phyloP scores from a whole-genome alignment of 768 basidiomycete species.

The Gloeophyllum trabeum region DNA sequence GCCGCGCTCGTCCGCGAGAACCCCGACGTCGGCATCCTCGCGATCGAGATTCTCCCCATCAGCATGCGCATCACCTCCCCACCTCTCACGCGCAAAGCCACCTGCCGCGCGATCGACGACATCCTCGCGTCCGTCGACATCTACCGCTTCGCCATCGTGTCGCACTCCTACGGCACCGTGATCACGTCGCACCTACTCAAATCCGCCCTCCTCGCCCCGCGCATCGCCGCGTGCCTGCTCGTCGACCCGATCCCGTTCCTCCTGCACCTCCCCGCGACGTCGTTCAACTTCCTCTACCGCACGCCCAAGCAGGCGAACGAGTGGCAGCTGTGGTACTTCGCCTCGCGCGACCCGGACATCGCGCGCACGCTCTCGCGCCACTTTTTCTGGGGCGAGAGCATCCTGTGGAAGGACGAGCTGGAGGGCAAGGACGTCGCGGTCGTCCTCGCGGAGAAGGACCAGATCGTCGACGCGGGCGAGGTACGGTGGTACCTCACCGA shows the following conservation, averaged over 20 bases:
- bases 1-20: constrained; percentile 28
- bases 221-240: constrained; percentile 35
- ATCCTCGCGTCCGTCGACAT: constrained; percentile 34
- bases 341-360: constrained; percentile 51
- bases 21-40: constrained; percentile 44
- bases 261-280: constrained; percentile 49
- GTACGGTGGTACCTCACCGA: constrained; percentile 28
- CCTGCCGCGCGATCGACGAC: constrained; percentile 28
- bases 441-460: constrained; percentile 26
- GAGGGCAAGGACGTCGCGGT: constrained; percentile 19
- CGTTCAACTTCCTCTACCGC: constrained; percentile 59
- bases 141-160: neutral
- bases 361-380: constrained; percentile 44
- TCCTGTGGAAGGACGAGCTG: constrained; percentile 51
- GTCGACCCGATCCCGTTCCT: constrained; percentile 60
- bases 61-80: constrained; percentile 48
- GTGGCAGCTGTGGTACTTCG: constrained; percentile 62
- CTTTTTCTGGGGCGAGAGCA: constrained; percentile 58
- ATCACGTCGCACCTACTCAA: constrained; percentile 43
- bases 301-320: constrained; percentile 36
- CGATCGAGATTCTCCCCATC: constrained; percentile 49
- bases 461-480: constrained; percentile 27
- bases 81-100: constrained; percentile 28
- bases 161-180: constrained; percentile 55
- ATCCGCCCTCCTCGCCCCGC: constrained; percentile 15